Percentiles rank a stretch among this genome's conserved stretches.
phyloP scores from a whole-genome alignment of 1,284 basidiomycete genomes.

The Cryptococcus sp. region DNA sequence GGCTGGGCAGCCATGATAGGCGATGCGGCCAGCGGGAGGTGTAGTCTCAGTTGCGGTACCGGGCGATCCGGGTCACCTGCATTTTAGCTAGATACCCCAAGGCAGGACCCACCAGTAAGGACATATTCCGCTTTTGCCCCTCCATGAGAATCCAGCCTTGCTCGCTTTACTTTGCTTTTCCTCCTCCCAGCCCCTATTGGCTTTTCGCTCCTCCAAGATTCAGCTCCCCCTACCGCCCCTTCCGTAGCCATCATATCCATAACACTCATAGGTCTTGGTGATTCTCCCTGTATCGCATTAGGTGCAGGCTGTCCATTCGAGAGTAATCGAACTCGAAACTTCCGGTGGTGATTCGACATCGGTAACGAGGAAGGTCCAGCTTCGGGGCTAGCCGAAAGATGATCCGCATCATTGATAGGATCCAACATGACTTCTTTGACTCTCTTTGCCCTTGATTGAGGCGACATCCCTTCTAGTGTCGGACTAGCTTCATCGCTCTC shows the following conservation, averaged over 20 bases:
- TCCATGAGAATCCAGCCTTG: slow-evolving; percentile 17
- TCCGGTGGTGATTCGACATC: slow-evolving; percentile 10
- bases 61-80: slow-evolving; percentile 39
- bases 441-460: slow-evolving; percentile 1
- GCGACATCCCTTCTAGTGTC: not conserved
- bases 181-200: slow-evolving; percentile 2
- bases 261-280: slow-evolving; percentile 25
- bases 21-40: slow-evolving; percentile 18
- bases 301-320: slow-evolving; percentile 10
- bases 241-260: slow-evolving; percentile 24
- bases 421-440: slow-evolving; percentile 25
- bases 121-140: slow-evolving; percentile 47
- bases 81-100: slow-evolving; percentile 1
- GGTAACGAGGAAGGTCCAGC: not conserved
- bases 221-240: slow-evolving; percentile 2
- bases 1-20: slow-evolving; percentile 6
- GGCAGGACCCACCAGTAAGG: slow-evolving; percentile 34
- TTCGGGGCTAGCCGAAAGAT: not conserved
- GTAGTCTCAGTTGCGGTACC: slow-evolving; percentile 44
- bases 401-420: slow-evolving; percentile 20
- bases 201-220: slow-evolving; percentile 4
- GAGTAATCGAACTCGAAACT: slow-evolving; percentile 31
- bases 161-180: slow-evolving; percentile 13
- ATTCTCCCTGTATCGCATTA: not conserved
- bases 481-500: slow-evolving; percentile 31